phyloP scores from a whole-genome alignment of 306 rosid genomes.

The Vigna nakashimae region DNA sequence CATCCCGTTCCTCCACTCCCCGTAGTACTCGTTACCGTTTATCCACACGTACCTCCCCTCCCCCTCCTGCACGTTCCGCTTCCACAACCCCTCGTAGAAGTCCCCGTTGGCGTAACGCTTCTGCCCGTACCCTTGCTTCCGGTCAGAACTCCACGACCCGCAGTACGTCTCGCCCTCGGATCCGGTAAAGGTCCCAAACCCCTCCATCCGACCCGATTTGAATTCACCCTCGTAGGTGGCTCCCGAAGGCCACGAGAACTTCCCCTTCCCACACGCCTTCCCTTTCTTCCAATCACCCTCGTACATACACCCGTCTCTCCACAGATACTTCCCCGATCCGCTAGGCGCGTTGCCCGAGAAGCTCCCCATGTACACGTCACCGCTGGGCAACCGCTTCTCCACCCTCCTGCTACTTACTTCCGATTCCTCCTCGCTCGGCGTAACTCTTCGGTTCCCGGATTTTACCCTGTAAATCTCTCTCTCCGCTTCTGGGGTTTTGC shows the following conservation, averaged over 20 bases:
- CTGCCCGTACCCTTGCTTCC: constrained; percentile 79
- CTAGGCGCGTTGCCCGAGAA: constrained; percentile 70
- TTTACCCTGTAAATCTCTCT: constrained; percentile 31
- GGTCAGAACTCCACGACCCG: constrained; percentile 80
- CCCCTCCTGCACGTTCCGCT: constrained; percentile 79
- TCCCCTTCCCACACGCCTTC: constrained; percentile 89
- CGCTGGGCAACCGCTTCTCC: constrained; percentile 70
- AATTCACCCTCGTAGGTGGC: constrained; percentile 93
- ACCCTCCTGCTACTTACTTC: neutral
- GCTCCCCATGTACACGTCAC: constrained; percentile 86
- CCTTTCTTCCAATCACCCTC: constrained; percentile 94
- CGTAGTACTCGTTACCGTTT: constrained; percentile 85
- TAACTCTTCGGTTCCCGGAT: constrained; percentile 64
- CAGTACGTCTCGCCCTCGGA: constrained; percentile 82
- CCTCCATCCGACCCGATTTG: constrained; percentile 94
- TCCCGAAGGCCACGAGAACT: constrained; percentile 95
- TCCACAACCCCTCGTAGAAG: constrained; percentile 84
- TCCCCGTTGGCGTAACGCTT: constrained; percentile 87
- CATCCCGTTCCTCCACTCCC: constrained; percentile 88
- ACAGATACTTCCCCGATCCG: constrained; percentile 91
- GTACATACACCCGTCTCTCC: constrained; percentile 96
- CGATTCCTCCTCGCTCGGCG: constrained; percentile 53
- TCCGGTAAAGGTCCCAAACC: constrained; percentile 80
- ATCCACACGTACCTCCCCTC: constrained; percentile 87
- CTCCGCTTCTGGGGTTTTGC: constrained; percentile 34